Evolutionary conservation across 495 filamentous ascomycete genomes (phyloP).

Genomic region (Aspergillus coremiiformis): DNA sequence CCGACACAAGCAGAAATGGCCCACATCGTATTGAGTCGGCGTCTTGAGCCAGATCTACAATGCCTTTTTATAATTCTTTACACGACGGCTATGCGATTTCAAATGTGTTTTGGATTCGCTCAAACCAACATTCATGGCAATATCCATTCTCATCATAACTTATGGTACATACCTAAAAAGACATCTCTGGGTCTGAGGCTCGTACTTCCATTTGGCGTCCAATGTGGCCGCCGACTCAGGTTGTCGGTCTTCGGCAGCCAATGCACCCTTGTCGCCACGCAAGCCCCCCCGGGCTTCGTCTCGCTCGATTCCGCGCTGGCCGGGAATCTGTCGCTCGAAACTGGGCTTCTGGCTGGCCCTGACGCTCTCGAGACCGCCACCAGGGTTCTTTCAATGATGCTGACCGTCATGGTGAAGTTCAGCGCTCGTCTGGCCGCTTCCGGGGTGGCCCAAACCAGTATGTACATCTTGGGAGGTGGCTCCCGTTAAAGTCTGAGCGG

Average conservation of each 20-base stretch:
- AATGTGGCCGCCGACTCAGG: conserved; percentile 42
- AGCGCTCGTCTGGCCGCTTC: conserved; percentile 50
- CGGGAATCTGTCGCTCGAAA: conserved; percentile 20
- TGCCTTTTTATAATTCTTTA: not conserved
- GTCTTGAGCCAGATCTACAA: conserved; percentile 4
- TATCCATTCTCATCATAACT: conserved; percentile 13
- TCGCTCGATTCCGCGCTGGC: conserved; percentile 27
- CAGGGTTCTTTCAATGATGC: conserved; percentile 45
- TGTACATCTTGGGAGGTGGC: conserved; percentile 58
- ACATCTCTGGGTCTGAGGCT: conserved; percentile 22
- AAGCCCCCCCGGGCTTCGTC: conserved; percentile 19
- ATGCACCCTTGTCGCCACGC: conserved; percentile 25
- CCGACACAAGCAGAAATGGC: not conserved
- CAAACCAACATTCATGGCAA: conserved; percentile 1
- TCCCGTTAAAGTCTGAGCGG: conserved; percentile 51
- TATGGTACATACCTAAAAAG: conserved; percentile 1
- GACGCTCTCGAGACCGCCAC: conserved; percentile 47
- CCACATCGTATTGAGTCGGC: conserved; percentile 7
- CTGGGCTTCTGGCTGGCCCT: conserved; percentile 34
- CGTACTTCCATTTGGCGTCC: conserved; percentile 38
- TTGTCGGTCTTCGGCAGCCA: conserved; percentile 36
- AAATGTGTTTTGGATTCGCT: not conserved
- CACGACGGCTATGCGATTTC: not conserved
- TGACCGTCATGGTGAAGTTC: conserved; percentile 52
- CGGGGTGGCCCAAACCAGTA: conserved; percentile 52